Evolutionary conservation across 1,284 basidiomycete genomes (phyloP).

Genomic region (Melanopsichium pennsylvanicum): DNA sequence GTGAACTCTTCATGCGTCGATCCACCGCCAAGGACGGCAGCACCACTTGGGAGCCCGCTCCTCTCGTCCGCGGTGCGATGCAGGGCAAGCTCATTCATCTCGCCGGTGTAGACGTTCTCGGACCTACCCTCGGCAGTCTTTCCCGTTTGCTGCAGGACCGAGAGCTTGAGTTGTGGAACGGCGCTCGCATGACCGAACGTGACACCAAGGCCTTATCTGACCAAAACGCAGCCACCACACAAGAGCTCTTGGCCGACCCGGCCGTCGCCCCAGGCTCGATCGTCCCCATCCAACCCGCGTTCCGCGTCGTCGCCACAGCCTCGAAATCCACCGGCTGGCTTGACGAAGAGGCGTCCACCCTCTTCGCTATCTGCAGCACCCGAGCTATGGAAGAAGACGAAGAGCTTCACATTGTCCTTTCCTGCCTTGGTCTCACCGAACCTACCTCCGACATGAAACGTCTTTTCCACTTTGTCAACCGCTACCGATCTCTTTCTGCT

Average conservation of each 20-base stretch:
- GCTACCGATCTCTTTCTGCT: constrained; percentile 58
- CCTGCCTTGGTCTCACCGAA: constrained; percentile 26
- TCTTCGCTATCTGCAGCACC: constrained; percentile 62
- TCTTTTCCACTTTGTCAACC: constrained; percentile 58
- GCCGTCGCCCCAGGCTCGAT: constrained; percentile 22
- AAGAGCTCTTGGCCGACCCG: background rate
- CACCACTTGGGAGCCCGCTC: constrained; percentile 63
- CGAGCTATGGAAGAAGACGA: constrained; percentile 65
- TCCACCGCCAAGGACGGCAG: constrained; percentile 59
- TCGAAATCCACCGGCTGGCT: constrained; percentile 62
- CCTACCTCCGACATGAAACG: constrained; percentile 38
- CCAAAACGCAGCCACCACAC: background rate
- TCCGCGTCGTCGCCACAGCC: constrained; percentile 65
- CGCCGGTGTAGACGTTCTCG: constrained; percentile 66
- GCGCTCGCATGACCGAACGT: constrained; percentile 49
- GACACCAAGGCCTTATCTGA: background rate
- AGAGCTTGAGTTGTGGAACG: constrained; percentile 63
- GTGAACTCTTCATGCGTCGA: constrained; percentile 65
- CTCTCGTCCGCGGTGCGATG: constrained; percentile 61
- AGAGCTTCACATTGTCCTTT: constrained; percentile 56
- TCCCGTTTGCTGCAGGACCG: constrained; percentile 61
- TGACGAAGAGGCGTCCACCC: constrained; percentile 64
- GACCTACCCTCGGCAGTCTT: constrained; percentile 62
- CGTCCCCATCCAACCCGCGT: constrained; percentile 46
- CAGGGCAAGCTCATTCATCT: constrained; percentile 66